Evolutionary conservation across 139 green algal genomes (phyloP), one percentile per base, ranked within the genome.

Genomic region (Yamagishiella unicocca): DNA sequence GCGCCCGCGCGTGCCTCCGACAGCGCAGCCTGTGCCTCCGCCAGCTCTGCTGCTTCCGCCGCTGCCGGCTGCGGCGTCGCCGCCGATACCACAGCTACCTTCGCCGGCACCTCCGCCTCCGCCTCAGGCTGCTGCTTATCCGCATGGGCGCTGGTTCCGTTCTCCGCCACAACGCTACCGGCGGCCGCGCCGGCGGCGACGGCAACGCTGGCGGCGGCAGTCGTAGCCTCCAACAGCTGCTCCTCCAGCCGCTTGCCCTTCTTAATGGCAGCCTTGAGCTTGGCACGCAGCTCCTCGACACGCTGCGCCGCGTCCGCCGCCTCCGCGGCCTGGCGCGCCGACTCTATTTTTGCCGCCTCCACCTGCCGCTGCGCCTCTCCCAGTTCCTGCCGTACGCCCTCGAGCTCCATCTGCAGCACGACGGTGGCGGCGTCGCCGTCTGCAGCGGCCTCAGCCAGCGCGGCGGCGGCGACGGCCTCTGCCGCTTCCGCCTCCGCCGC

Each of bases 161-260:
- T n/a, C n/a, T n/a, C n/a, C n/a, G 58, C 22, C 22, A 6, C 58
- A 67, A n/a, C 58, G 58, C 58, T 6, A 33, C 58, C 22, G 58
- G 40, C 74, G 2, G 37, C 85, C n/a, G 54, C 54, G n/a, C 1
- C 54, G 38, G 61, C 73, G 0, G 42, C 38, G 7, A 70, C 58
- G 29, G 29, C 70, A 2, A 29, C 73, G 8, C 38, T 74, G 42
- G 25, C 24, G 35, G 33, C 50, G n/a, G 58, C 58, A 4, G 73
- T n/a, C 9, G n/a, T 76, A 21, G 62, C 85, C 50, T 70, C 74
- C 33, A 53, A 7, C 22, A 90, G 78, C 78, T 87, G 86, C 53
- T 90, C 76, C 55, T 90, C 62, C 33, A 90, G 55, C 3, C 54
- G 29, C 68, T 84, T 87, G 68, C 86, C 86, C 78, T 90, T 90